A percentile compares a stretch with the other conserved stretches of the same genome.
Evolutionary conservation across 257 asterid species (phyloP).

Genomic region (Orobanche coerulescens): DNA sequence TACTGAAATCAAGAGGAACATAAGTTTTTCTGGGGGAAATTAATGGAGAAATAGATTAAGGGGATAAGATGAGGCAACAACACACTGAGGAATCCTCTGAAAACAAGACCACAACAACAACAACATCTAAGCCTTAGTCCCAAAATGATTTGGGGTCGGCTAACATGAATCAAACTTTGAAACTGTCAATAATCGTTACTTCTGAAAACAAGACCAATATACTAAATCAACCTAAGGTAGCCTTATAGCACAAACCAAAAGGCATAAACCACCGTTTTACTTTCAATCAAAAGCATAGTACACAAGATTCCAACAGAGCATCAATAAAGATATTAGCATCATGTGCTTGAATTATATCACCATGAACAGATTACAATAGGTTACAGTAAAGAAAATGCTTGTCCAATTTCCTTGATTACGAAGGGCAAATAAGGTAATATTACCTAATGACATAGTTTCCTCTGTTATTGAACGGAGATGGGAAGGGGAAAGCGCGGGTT

Average conservation of each 20-base stretch:
- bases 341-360: constrained; percentile 9
- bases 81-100: background rate
- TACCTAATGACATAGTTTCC: constrained; percentile 97
- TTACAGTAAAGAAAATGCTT: background rate
- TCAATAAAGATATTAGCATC: background rate
- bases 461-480: constrained; percentile 75
- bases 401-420: background rate
- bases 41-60: background rate
- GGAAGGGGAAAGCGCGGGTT: constrained; percentile 60
- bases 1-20: background rate
- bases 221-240: constrained; percentile 6
- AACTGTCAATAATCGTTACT: too few species aligned
- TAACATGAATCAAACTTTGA: too few species aligned
- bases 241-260: background rate
- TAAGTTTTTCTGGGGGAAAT: background rate
- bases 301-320: constrained; percentile 4
- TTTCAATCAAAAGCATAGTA: background rate
- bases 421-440: constrained; percentile 6
- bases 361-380: background rate
- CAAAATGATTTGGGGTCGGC: too few species aligned
- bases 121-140: too few species aligned
- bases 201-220: background rate
- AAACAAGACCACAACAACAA: background rate
- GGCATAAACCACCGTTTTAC: background rate
- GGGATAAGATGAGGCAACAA: background rate